phyloP scores from a whole-genome alignment of 768 basidiomycete species.

The Kwoniella sp. region DNA sequence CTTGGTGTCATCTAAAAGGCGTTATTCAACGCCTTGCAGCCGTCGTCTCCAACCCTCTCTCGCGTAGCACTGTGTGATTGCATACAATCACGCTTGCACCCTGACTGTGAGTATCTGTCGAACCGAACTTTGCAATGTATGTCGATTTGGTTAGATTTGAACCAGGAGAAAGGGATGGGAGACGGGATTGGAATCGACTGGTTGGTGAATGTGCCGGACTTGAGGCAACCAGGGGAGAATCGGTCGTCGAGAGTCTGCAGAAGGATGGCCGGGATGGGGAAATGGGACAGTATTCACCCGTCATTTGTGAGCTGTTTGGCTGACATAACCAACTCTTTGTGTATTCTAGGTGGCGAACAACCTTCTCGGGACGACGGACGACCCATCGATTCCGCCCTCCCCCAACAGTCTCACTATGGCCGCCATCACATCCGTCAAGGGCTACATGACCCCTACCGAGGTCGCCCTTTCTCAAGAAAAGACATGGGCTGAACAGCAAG shows the following conservation, averaged over 20 bases:
- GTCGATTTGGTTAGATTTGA: no score
- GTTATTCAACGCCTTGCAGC: conserved; percentile 22
- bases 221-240: no score
- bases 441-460: conserved; percentile 18
- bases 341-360: conserved; percentile 21
- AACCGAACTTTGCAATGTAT: no score
- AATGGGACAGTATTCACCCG: no score
- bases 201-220: no score
- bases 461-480: conserved; percentile 15
- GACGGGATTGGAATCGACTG: no score
- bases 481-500: conserved; percentile 17
- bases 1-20: conserved; percentile 19
- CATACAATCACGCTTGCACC: conserved; percentile 32
- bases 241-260: no score
- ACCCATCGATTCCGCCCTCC: conserved; percentile 15
- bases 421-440: conserved; percentile 16
- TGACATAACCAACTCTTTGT: conserved; percentile 1
- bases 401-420: conserved; percentile 16
- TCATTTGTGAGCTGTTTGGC: no score
- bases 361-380: conserved; percentile 27
- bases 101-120: conserved; percentile 38
- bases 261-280: background rate
- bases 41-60: conserved; percentile 46
- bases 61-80: conserved; percentile 40
- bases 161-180: no score